Evolutionary conservation across 176 grass and related monocot genomes (phyloP).

Genomic region (Cenchrus purpureus): DNA sequence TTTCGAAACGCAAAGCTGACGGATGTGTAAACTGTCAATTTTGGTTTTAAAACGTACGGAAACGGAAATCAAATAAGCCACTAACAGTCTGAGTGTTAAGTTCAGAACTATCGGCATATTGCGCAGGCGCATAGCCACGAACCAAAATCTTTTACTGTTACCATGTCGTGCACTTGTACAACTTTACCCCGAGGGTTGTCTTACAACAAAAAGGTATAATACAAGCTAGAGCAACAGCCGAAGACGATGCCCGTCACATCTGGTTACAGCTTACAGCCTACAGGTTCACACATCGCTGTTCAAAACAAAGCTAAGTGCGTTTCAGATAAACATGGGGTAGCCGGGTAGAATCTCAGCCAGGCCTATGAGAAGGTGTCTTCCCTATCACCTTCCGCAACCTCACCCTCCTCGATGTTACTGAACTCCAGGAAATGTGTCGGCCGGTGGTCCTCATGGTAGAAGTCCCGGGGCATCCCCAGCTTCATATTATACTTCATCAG

Average conservation of each 20-base stretch:
- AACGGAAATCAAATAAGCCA: too few relatives aligned
- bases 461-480: conserved; percentile 81
- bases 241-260: background rate
- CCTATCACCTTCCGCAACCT: conserved; percentile 72
- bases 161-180: conserved; percentile 31
- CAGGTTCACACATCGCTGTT: conserved; percentile 10
- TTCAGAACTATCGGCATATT: background rate
- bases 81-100: too few relatives aligned
- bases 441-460: conserved; percentile 92
- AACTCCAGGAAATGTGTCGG: conserved; percentile 94
- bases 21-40: too few relatives aligned
- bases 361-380: conserved; percentile 82
- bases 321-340: background rate
- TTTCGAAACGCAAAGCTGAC: too few relatives aligned
- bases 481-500: conserved; percentile 87
- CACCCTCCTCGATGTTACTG: conserved; percentile 89
- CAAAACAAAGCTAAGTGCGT: conserved; percentile 14
- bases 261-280: background rate
- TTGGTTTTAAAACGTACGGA: too few relatives aligned
- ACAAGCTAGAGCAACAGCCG: background rate
- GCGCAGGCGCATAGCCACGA: background rate
- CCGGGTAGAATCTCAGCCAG: too few relatives aligned
- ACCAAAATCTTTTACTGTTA: conserved; percentile 23
- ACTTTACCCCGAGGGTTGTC: background rate
- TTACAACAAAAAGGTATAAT: conserved; percentile 39